Base-by-base conservation (phyloP, 75 land plant genomes). In the Pinus albicaulis region DNA sequence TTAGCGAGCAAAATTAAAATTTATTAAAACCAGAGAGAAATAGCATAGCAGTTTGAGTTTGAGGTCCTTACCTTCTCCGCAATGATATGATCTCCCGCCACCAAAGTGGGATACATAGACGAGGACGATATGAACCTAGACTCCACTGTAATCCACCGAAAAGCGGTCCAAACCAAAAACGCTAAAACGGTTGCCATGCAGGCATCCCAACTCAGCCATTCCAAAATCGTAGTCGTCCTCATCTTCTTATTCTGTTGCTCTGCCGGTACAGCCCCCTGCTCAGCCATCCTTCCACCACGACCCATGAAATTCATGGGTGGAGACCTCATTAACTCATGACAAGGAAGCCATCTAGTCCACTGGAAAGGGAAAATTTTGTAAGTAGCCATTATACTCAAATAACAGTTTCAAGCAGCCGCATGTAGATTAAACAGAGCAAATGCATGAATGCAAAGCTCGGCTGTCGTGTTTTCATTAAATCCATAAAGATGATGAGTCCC, bases 21-120 rank as follows among this genome's bases (percentile, higher is more conserved):
- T 10, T 48, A 48, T 48, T 48, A 48, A 10, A 48, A 48, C 53
- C 3, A 48, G 12, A 48, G 53, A 48, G 53, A 48, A 48, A 48
- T 48, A 48, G 12, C 53, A 48, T 48, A 48, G 12, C 2, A 48
- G 53, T 48, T 48, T 44, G 48, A 44, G 48, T 44, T 44, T 48
- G 71, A 24, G 52, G 8, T 1, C 1, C 11, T 56, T 79, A 78
- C 92, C 90, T 85, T 90, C 75, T 90, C 92, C 20, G 85, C 83
- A 13, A 90, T 60, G 31, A 90, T 79, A 5, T 85, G 82, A 78
- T 90, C 92, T 2, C 88, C 90, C 7, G 85, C 81, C 55, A 78
- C 81, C 52, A 90, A 84, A 61, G 92, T 90, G 24, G 92, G 90
- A 68, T 78, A 88, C 92, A 90, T 90, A 7, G 92, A 90, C 19